Evolutionary conservation across 2,329 filamentous ascomycete genomes (phyloP).

Genomic region (Talaromyces sp.): DNA sequence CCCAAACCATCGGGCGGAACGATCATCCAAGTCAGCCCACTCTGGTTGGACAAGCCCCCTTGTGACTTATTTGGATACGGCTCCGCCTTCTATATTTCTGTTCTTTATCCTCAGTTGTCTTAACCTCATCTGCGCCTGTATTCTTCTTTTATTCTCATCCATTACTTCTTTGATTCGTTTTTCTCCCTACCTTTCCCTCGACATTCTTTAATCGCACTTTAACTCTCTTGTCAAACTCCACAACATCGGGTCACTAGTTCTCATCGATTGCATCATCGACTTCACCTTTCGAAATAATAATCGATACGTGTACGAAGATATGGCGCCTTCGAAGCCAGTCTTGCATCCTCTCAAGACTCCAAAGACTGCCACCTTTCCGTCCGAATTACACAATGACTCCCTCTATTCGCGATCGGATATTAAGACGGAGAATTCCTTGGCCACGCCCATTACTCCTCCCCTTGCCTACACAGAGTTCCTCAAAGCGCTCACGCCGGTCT

Average conservation of each 20-base stretch:
- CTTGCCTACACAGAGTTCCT: too few relatives aligned
- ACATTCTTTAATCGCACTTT: too few relatives aligned
- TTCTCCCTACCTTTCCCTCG: background rate
- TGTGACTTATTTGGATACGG: slow-evolving; percentile 2
- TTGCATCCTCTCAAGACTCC: slow-evolving; percentile 44
- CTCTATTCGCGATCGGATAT: too few relatives aligned
- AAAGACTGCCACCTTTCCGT: slow-evolving; percentile 30
- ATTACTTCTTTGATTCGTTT: too few relatives aligned
- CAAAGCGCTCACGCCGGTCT: too few relatives aligned
- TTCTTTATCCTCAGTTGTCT: too few relatives aligned
- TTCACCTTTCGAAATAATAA: background rate
- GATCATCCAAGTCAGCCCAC: slow-evolving; percentile 11
- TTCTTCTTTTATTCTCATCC: background rate
- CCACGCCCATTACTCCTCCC: too few relatives aligned
- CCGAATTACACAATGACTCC: too few relatives aligned
- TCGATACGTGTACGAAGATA: slow-evolving; percentile 18
- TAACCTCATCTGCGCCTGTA: background rate
- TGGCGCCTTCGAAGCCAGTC: slow-evolving; percentile 35
- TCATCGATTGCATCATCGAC: background rate
- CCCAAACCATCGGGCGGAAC: slow-evolving; percentile 16
- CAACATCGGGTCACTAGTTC: too few relatives aligned
- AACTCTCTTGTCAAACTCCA: too few relatives aligned
- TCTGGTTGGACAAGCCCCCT: slow-evolving; percentile 17
- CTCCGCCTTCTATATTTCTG: too few relatives aligned
- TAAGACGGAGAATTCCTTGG: too few relatives aligned